phyloP scores from a whole-genome alignment of 345 rosid genomes.

The Eucalyptus erythrocorys region DNA sequence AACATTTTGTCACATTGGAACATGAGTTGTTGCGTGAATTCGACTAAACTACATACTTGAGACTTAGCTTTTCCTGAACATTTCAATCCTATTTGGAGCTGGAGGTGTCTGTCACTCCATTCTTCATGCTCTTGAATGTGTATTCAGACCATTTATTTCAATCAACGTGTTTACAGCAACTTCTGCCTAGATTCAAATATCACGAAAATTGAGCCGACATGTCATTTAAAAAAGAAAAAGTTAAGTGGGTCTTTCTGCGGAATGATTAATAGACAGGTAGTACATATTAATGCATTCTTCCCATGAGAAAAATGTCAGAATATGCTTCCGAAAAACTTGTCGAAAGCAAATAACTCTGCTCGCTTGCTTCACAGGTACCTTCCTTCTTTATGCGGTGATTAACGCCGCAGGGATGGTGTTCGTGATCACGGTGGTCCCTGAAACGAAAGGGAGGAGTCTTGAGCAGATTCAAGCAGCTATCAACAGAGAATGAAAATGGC shows the following conservation, averaged over 20 bases:
- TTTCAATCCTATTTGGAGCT: not conserved
- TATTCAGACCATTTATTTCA: not conserved
- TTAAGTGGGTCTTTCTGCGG: not conserved
- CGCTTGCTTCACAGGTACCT: conserved; percentile 11
- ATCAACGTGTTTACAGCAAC: not conserved
- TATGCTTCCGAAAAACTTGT: not conserved
- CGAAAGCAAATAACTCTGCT: not conserved
- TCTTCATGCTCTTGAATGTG: not conserved
- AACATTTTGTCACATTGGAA: not conserved
- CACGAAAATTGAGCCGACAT: not conserved
- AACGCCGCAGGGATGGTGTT: not conserved
- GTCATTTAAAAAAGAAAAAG: fast-evolving
- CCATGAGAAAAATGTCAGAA: too few relatives aligned
- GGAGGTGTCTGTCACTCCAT: not conserved
- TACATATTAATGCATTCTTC: not conserved
- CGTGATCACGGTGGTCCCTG: not conserved
- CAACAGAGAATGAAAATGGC: not conserved
- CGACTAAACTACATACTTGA: not conserved
- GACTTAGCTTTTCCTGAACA: not conserved
- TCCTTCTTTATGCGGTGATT: not conserved
- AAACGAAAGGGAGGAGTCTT: conserved; percentile 4
- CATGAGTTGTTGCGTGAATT: not conserved
- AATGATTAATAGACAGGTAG: not conserved
- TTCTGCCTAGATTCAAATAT: not conserved
- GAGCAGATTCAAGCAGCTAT: conserved; percentile 2